Evolutionary conservation across 2,329 filamentous ascomycete genomes (phyloP), one percentile per base, ranked within the genome.

Genomic region (Penicillium sp.): DNA sequence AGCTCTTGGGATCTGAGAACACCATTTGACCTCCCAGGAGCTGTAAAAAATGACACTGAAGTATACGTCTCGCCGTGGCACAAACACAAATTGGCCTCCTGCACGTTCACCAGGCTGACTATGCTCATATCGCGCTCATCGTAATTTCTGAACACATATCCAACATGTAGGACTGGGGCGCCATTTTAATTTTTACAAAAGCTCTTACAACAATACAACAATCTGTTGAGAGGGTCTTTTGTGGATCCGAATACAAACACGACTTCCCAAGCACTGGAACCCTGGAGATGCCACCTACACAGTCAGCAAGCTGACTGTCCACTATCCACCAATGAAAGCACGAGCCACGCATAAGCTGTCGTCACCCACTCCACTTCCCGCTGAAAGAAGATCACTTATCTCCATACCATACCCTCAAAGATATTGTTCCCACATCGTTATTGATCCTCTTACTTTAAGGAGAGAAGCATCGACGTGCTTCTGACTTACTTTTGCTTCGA

Each of bases 131-230:
- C 11, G 26, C 25, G n/a, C 26, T 14, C 26, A 11, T 22, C 22
- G 3, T 22, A 22, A 22, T 22, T 22, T 22, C 4, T 22, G 22
- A 22, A 22, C 22, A 4, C 22, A 22, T 22, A 22, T 22, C 22
- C 22, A 22, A 22, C 22, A 22, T 22, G 22, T 22, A 4, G 26
- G 69, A 8, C 66, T 66, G 9, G 72, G 71, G 42, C 59, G 55
- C 68, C 70, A 67, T 78, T 72, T 19, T 69, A 58, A 28, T 67
- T 65, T 49, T 67, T 14, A 37, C 11, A 22, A 17, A 30, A 38
- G 3, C 10, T n/a, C 8, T 7, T 19, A 33, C 4, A 19, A 38
- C 1, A 4, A 48, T 48, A 30, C 17, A 17, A n/a, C 31, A 36
- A 26, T 36, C 6, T 19, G 16, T 17, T 25, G 3, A 31, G n/a